phyloP scores from a whole-genome alignment of 2,329 filamentous ascomycete genomes.

The Diaporthe citri region DNA sequence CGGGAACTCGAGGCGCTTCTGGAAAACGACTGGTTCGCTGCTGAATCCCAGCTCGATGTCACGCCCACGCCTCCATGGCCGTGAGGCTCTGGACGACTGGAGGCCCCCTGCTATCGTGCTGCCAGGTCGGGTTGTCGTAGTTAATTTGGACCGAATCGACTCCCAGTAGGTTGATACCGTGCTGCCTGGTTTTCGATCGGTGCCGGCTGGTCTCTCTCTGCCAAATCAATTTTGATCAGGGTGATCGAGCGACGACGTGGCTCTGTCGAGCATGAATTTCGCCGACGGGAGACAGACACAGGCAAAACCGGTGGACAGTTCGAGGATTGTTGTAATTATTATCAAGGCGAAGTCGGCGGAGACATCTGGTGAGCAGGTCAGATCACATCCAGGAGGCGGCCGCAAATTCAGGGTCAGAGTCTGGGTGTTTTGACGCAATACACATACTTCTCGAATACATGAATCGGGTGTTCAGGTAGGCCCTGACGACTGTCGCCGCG shows the following conservation, averaged over 20 bases:
- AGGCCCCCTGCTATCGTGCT: not conserved
- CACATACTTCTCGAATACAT: slow-evolving; percentile 40
- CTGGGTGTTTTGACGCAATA: not conserved
- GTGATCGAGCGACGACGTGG: not conserved
- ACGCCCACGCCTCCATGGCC: not conserved
- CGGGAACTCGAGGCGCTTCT: slow-evolving; percentile 31
- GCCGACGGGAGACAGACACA: slow-evolving; percentile 47
- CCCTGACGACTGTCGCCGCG: slow-evolving; percentile 45
- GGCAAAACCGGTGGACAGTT: slow-evolving; percentile 45
- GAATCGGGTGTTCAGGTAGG: slow-evolving; percentile 45
- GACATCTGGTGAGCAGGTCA: not conserved
- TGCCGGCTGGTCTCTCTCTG: not conserved
- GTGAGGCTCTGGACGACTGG: not conserved
- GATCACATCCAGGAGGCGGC: too few species aligned
- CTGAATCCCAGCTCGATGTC: slow-evolving; percentile 12
- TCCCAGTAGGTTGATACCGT: slow-evolving; percentile 19
- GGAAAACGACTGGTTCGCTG: slow-evolving; percentile 25
- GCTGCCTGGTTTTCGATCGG: not conserved
- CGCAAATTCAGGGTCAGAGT: not conserved
- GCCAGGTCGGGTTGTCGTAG: slow-evolving; percentile 11
- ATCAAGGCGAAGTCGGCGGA: slow-evolving; percentile 10
- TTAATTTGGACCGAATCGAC: slow-evolving; percentile 5
- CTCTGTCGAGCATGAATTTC: slow-evolving; percentile 36
- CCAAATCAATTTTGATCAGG: not conserved
- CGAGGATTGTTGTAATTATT: slow-evolving; percentile 37